A percentile compares a stretch with the other conserved stretches of the same genome.
Conservation (phyloP, 305 asterid species). For the Rubia balearica region DNA sequence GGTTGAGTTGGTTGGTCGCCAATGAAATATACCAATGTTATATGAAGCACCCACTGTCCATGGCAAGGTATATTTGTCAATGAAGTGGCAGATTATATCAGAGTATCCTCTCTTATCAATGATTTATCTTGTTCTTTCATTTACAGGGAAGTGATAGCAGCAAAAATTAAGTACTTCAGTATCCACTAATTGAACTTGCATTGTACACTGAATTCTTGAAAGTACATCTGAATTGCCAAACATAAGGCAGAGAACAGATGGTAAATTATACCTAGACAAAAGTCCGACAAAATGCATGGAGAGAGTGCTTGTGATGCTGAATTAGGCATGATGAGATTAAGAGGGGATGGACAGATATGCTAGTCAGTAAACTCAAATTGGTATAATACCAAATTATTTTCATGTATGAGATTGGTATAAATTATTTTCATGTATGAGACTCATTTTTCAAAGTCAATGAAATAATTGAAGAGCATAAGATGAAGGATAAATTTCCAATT, state of each 20-base stretch:
- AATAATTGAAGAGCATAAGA: not conserved
- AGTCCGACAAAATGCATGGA: not conserved
- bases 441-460: not conserved
- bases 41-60: conserved; percentile 76
- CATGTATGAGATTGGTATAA: no score
- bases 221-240: not conserved
- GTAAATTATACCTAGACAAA: not conserved
- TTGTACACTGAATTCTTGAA: no score
- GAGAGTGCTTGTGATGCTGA: not conserved
- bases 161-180: not conserved
- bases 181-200: not conserved
- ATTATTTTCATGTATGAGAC: no score
- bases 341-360: not conserved
- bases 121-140: not conserved
- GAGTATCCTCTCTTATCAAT: not conserved
- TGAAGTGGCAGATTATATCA: conserved; percentile 10
- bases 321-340: not conserved
- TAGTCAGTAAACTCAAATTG: not conserved
- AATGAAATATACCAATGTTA: conserved; percentile 94
- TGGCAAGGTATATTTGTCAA: conserved; percentile 13
- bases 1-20: conserved; percentile 87
- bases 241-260: not conserved
- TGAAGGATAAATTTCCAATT: not conserved
- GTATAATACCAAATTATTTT: not conserved
- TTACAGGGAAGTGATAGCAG: not conserved